phyloP scores from a whole-genome alignment of 495 filamentous ascomycete genomes.

The Penicillium psychrofluorescens region DNA sequence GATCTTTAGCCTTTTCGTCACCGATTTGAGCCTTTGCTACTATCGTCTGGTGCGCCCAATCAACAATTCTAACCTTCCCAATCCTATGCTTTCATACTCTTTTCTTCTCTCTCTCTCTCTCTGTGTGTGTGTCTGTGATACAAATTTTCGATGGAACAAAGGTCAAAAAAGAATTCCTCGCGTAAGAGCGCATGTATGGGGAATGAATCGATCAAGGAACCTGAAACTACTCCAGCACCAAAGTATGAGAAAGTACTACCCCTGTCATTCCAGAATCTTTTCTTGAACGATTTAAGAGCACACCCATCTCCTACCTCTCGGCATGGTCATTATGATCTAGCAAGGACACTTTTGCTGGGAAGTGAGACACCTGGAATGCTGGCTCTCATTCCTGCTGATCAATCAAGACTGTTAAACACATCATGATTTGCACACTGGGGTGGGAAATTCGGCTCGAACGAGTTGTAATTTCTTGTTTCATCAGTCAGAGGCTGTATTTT shows the following conservation, averaged over 20 bases:
- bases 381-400: conserved; percentile 5
- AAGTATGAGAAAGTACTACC: not conserved
- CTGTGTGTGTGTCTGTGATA: too few relatives aligned
- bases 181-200: too few relatives aligned
- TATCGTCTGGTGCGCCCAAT: too few relatives aligned
- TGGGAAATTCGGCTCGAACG: too few relatives aligned
- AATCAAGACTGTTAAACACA: conserved; percentile 1
- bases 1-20: too few relatives aligned
- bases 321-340: conserved; percentile 14
- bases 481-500: not conserved
- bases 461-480: not conserved
- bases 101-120: too few relatives aligned
- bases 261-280: conserved; percentile 6
- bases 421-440: not conserved
- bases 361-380: conserved; percentile 9
- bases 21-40: too few relatives aligned
- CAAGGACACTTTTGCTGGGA: not conserved
- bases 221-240: not conserved
- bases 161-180: too few relatives aligned
- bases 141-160: too few relatives aligned
- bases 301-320: not conserved
- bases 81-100: too few relatives aligned
- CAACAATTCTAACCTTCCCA: too few relatives aligned
- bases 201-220: too few relatives aligned
- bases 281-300: not conserved